Evolutionary conservation across 208 protist species (phyloP).

Genomic region (Plasmodiophora brassicae): DNA sequence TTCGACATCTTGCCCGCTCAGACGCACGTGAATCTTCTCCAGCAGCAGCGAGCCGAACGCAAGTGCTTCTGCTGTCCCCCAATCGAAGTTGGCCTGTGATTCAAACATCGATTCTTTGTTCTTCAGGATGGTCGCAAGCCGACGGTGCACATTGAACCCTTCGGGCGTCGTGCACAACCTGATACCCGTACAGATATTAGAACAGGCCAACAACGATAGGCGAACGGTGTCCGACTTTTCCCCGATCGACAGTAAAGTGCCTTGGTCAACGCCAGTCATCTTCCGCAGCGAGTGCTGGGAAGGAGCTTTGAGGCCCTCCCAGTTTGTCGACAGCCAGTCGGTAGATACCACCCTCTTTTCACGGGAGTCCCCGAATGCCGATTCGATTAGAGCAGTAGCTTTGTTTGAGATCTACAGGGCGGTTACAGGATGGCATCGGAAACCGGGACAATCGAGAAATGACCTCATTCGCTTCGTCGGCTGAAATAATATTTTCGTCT

Average conservation of each 20-base stretch:
- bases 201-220: not conserved
- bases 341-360: not conserved
- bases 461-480: not conserved
- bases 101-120: conserved; percentile 34
- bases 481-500: not conserved
- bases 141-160: conserved; percentile 45
- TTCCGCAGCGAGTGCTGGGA: not conserved
- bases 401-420: conserved; percentile 2
- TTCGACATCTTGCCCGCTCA: conserved; percentile 82
- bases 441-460: not conserved
- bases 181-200: too few relatives aligned
- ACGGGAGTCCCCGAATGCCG: not conserved
- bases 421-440: not conserved
- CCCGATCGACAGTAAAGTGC: not conserved
- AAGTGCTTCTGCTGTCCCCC: conserved; percentile 85
- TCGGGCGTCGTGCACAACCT: conserved; percentile 23
- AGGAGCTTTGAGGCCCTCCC: not conserved
- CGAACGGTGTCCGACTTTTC: not conserved
- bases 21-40: conserved; percentile 85
- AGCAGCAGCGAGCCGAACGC: conserved; percentile 84
- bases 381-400: not conserved
- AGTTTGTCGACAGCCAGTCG: conserved; percentile 46
- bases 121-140: conserved; percentile 37
- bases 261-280: not conserved
- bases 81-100: conserved; percentile 31